These are phyloP conservation scores for Botryosphaeria dothidea DNA, from an alignment of 2,329 filamentous ascomycete genomes.

Conservation along the genomic window DNA sequence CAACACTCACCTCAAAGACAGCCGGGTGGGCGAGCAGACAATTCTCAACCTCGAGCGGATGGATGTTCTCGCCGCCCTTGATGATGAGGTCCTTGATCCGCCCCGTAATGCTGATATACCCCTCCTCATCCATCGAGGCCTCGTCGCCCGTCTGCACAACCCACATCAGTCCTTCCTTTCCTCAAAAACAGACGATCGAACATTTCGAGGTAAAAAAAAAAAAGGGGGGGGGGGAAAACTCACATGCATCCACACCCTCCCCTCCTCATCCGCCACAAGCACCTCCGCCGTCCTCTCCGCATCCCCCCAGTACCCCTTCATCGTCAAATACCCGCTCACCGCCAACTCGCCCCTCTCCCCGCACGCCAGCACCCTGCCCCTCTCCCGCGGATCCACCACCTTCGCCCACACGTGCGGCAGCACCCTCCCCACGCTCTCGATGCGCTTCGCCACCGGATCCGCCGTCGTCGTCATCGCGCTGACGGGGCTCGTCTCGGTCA, in stretches of 20 bases:
- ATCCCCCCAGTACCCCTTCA: conserved; percentile 90
- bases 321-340: conserved; percentile 80
- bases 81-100: conserved; percentile 96
- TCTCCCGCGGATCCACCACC: conserved; percentile 71
- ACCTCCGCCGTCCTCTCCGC: conserved; percentile 68
- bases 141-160: conserved; percentile 80
- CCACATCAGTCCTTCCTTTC: too few relatives aligned
- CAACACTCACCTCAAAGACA: conserved; percentile 76
- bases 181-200: background rate
- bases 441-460: conserved; percentile 72
- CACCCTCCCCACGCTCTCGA: conserved; percentile 73
- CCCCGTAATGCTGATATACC: conserved; percentile 86
- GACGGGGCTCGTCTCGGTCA: conserved; percentile 86
- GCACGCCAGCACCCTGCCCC: conserved; percentile 59
- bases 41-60: conserved; percentile 90
- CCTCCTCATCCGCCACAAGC: conserved; percentile 57
- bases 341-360: conserved; percentile 77
- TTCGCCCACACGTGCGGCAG: conserved; percentile 81
- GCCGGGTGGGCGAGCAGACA: conserved; percentile 72
- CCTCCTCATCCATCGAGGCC: conserved; percentile 77
- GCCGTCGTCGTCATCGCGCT: conserved; percentile 75
- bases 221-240: conserved; percentile 25
- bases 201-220: background rate
- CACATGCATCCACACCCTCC: conserved; percentile 75
- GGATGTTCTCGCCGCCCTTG: conserved; percentile 91